phyloP scores from a whole-genome alignment of 257 asterid species.

The Catharanthus roseus region DNA sequence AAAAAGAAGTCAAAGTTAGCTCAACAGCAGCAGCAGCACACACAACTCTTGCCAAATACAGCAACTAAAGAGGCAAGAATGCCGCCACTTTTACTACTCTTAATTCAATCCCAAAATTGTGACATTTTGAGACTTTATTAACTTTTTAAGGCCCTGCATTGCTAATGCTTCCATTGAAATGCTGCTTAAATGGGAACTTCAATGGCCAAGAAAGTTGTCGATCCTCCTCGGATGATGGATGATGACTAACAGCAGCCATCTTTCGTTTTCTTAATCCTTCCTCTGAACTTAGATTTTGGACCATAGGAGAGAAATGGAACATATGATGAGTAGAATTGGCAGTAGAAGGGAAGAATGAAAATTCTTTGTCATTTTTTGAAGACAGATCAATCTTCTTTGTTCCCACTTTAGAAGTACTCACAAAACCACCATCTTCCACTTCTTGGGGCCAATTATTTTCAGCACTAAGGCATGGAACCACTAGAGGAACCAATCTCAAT shows the following conservation, averaged over 20 bases:
- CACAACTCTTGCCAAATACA: not conserved
- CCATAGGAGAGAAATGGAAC: slow-evolving; percentile 20
- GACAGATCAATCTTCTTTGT: slow-evolving; percentile 24
- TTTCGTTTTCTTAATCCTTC: slow-evolving; percentile 20
- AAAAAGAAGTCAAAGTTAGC: not conserved
- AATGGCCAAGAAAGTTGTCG: slow-evolving; percentile 20
- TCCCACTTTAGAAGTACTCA: slow-evolving; percentile 17
- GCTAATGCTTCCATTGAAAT: slow-evolving; percentile 18
- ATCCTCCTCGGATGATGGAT: slow-evolving; percentile 27
- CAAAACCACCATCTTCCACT: slow-evolving; percentile 20
- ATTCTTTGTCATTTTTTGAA: slow-evolving; percentile 17
- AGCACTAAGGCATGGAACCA: slow-evolving; percentile 27
- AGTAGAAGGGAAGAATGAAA: slow-evolving; percentile 21
- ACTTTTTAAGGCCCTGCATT: slow-evolving; percentile 17
- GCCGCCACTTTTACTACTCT: not conserved
- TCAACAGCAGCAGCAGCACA: not conserved
- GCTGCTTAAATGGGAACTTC: slow-evolving; percentile 24
- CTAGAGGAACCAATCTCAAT: slow-evolving; percentile 61
- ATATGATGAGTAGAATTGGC: slow-evolving; percentile 16
- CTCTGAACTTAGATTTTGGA: slow-evolving; percentile 18
- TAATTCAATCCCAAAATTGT: not conserved
- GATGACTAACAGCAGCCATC: slow-evolving; percentile 9
- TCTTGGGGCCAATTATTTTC: slow-evolving; percentile 25
- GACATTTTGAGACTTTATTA: slow-evolving; percentile 7
- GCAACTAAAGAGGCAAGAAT: not conserved